Percentiles rank a stretch among this genome's conserved stretches.
Evolutionary conservation across 495 filamentous ascomycete genomes (phyloP).

Genomic region (Aspergillus carlsbadensis): DNA sequence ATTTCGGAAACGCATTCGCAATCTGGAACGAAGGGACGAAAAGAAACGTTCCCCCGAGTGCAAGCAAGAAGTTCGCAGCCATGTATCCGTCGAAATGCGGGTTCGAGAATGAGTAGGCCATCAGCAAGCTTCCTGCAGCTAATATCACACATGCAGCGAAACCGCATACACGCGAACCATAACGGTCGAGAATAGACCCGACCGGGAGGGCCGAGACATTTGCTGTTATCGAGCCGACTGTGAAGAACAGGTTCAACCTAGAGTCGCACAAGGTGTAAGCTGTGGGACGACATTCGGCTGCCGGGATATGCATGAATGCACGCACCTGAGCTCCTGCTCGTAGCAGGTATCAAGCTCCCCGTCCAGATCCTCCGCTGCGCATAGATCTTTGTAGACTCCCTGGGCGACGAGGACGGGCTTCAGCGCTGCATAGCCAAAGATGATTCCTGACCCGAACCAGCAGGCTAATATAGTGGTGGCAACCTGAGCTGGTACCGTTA

Average conservation of each 20-base stretch:
- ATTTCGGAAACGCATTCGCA: constrained; percentile 65
- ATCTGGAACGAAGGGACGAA: constrained; percentile 73
- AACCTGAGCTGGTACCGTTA: constrained; percentile 52
- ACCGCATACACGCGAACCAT: constrained; percentile 61
- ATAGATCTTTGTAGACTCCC: constrained; percentile 62
- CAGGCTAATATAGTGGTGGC: constrained; percentile 58
- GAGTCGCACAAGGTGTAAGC: not conserved
- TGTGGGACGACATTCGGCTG: not conserved
- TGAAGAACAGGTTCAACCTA: constrained; percentile 69
- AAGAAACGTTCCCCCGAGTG: constrained; percentile 66
- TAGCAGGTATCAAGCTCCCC: constrained; percentile 55
- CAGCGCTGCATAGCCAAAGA: constrained; percentile 74
- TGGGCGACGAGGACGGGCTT: constrained; percentile 68
- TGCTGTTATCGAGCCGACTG: constrained; percentile 63
- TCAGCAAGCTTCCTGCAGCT: constrained; percentile 54
- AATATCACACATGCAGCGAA: constrained; percentile 54
- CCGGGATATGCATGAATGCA: no score
- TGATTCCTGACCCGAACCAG: constrained; percentile 64
- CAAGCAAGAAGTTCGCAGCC: constrained; percentile 61
- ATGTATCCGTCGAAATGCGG: constrained; percentile 62
- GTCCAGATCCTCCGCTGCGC: constrained; percentile 45
- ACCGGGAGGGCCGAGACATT: constrained; percentile 69
- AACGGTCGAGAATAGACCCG: constrained; percentile 63
- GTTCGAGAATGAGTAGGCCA: constrained; percentile 55
- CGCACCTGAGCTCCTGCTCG: constrained; percentile 63